Evolutionary conservation across 2,329 filamentous ascomycete genomes (phyloP).

Genomic region (Phaeoacremonium minimum): DNA sequence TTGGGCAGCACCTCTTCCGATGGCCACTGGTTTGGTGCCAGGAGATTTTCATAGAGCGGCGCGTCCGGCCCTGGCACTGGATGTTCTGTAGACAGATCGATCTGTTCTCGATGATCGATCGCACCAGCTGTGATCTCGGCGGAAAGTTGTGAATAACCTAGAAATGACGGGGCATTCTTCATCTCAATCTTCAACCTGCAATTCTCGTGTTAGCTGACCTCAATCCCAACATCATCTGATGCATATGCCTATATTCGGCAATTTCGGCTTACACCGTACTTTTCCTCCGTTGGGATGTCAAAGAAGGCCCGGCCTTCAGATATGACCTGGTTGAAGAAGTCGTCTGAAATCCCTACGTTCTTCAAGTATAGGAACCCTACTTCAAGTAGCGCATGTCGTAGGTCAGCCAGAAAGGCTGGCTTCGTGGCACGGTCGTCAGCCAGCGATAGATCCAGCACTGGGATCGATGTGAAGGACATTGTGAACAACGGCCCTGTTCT

Average conservation of each 20-base stretch:
- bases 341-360: conserved; percentile 68
- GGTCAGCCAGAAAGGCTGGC: conserved; percentile 63
- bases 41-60: conserved; percentile 70
- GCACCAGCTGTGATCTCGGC: conserved; percentile 70
- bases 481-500: too few species aligned
- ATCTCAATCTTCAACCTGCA: conserved; percentile 65
- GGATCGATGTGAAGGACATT: conserved; percentile 72
- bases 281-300: conserved; percentile 69
- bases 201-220: too few species aligned
- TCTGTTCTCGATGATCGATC: conserved; percentile 79
- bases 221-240: too few species aligned
- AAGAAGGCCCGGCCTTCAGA: conserved; percentile 70
- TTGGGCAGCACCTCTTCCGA: conserved; percentile 54
- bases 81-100: conserved; percentile 81
- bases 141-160: conserved; percentile 63
- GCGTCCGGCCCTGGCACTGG: conserved; percentile 55
- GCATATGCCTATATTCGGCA: background rate
- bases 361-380: conserved; percentile 87
- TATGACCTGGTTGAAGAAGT: conserved; percentile 62
- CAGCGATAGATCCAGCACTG: conserved; percentile 70
- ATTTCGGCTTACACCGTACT: conserved; percentile 39
- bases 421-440: conserved; percentile 64
- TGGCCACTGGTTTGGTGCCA: conserved; percentile 80
- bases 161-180: conserved; percentile 69
- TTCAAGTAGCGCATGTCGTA: conserved; percentile 74